Base-by-base conservation (phyloP, 257 asterid species). In the Petrea volubilis region DNA sequence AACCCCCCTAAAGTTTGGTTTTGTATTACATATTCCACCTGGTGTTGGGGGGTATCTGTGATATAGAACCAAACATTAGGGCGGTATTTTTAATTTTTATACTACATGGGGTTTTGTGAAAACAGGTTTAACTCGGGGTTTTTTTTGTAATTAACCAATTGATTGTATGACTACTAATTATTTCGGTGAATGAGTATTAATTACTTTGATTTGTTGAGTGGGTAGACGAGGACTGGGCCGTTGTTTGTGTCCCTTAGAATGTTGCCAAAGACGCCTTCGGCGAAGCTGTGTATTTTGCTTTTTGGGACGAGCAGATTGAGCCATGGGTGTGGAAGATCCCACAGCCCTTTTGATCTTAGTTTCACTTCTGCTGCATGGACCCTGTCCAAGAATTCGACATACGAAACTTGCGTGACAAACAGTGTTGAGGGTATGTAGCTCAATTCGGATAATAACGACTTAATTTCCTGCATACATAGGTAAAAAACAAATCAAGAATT, bases 241-340 rank as follows among this genome's bases (percentile, higher is more conserved):
- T 81, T 85, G 52, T 80, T 86, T 56, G 97, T 91, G 64, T 94
- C 81, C 23, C 78, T 83, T 24, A 91, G 23, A 31, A 94, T 87
- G 68, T 79, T 79, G 6, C 96, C 92, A 43, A 93, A 94, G 46
- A 94, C 96, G 29, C 77, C 86, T 52, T 84, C 80, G 44, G 96
- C 89, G 49, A 94, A 94, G 8, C 41, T 53, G 36, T 84, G 85
- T 60, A 91, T 89, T 67, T 87, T 89, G 79, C 88, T 89, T 75
- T 73, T 77, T 1, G 98, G 97, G 20, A 94, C 87, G 36, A 91
- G 90, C 41, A 94, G 96, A 50, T 91, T 89, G 18, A 91, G 89
- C 98, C 98, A 94, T 71, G 98, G 98, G 73, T 94, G 98, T 64
- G 96, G 91, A 31, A 91, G 76, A 62, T 87, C 96, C 97, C 98